Base-by-base conservation (phyloP, 148 eudicot species). In the Pouteria glomerata region DNA sequence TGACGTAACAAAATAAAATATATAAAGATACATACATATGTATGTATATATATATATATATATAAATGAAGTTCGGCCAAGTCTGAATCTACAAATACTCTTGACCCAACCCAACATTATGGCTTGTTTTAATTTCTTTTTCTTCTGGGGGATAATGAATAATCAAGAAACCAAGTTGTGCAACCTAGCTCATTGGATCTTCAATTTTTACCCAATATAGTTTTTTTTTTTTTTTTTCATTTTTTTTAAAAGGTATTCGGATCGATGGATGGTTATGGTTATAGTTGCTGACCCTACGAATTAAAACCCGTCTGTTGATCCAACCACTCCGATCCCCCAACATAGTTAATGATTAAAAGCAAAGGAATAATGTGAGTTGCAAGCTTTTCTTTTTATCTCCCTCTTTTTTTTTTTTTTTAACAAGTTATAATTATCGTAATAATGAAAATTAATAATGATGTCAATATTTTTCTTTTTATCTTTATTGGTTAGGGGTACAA, bases 261-360 rank as follows among this genome's bases (percentile, higher is more conserved):
- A n/a, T n/a, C n/a, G n/a, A n/a, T n/a, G n/a, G n/a, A n/a, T n/a
- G n/a, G n/a, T n/a, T n/a, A n/a, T n/a, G n/a, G n/a, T n/a, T n/a
- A n/a, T n/a, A n/a, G n/a, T n/a, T n/a, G 35, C 3, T 57, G 62
- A 13, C 18, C 34, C 62, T 35, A 29, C 62, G 29, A 57, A 57
- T 27, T 57, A 57, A 57, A 57, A 57, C 62, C 35, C 13, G 35
- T 30, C 42, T 31, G 64, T 60, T 60, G 64, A 60, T 24, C 41
- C 64, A 60, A 41, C 64, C 7, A 60, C 42, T 60, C 42, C 64
- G 33, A 33, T n/a, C 41, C 34, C 41, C 42, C 64, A 60, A 60
- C 63, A 58, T 42, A 6, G 12, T 13, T 34, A 5, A 34, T 60
- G 44, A 34, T 34, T 60, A 31, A 60, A 60, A 60, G 24, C 64